Percentiles rank a stretch among this genome's conserved stretches.
Conservation (phyloP, 805 yeast genomes). For the Saccharomycopsis babjevae region DNA sequence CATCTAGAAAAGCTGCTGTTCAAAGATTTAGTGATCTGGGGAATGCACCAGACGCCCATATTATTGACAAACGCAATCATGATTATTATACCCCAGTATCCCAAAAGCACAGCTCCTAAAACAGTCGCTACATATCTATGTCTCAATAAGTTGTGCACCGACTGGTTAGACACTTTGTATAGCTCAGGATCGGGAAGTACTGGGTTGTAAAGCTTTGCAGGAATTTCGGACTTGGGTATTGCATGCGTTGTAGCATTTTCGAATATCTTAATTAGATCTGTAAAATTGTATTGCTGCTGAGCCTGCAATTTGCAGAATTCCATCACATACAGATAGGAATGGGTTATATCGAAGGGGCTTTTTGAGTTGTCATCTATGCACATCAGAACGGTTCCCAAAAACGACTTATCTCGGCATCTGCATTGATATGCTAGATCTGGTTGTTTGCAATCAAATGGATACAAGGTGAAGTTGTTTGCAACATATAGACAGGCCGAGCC, state of each 20-base stretch:
- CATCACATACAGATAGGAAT: conserved; percentile 26
- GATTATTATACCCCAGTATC: conserved; percentile 27
- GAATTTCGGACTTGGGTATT: conserved; percentile 15
- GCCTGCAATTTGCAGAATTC: conserved; percentile 29
- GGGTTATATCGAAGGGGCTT: conserved; percentile 24
- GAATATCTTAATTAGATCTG: conserved; percentile 24
- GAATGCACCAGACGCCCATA: conserved; percentile 28
- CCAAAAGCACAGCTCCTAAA: conserved; percentile 24
- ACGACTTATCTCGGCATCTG: conserved; percentile 27
- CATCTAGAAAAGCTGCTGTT: conserved; percentile 23
- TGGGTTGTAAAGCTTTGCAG: conserved; percentile 22
- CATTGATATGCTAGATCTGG: conserved; percentile 29
- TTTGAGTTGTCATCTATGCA: conserved; percentile 27
- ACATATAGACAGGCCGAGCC: conserved; percentile 31
- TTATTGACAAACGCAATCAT: conserved; percentile 23
- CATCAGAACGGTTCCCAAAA: conserved; percentile 28
- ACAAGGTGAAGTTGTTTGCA: conserved; percentile 26
- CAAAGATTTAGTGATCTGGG: conserved; percentile 22
- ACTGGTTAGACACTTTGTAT: conserved; percentile 23
- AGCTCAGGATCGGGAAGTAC: conserved; percentile 21
- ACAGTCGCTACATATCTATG: conserved; percentile 26
- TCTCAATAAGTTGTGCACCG: conserved; percentile 23
- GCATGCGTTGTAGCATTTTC: conserved; percentile 23
- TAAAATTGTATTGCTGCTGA: conserved; percentile 21
- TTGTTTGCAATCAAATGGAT: conserved; percentile 26